Conservation (phyloP, 257 asterid genomes). For the Solanum gandarillasii region DNA sequence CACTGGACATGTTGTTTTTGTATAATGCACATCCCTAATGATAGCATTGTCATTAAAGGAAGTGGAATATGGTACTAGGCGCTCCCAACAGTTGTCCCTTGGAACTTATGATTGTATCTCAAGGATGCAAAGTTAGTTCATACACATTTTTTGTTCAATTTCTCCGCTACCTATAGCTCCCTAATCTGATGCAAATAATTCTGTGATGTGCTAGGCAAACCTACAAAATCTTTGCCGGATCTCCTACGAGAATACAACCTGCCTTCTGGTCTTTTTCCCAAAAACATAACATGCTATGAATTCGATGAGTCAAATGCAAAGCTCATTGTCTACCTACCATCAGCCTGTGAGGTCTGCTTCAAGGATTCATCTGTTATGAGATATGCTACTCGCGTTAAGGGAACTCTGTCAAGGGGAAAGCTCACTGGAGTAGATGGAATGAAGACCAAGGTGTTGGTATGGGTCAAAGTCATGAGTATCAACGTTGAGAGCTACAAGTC, state of each 20-base stretch:
- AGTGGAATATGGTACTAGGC: not conserved
- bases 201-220: conserved; percentile 48
- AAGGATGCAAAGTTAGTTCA: not conserved
- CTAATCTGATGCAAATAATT: not conserved
- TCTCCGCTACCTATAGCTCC: not conserved
- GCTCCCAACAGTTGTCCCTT: not conserved
- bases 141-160: not conserved
- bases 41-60: not conserved
- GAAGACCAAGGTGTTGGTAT: conserved; percentile 85
- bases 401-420: conserved; percentile 71
- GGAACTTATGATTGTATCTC: not conserved
- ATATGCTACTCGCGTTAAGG: conserved; percentile 71
- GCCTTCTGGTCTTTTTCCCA: conserved; percentile 84
- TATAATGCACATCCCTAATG: not conserved
- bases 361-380: conserved; percentile 72
- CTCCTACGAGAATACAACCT: conserved; percentile 78
- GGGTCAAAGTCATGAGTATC: conserved; percentile 68
- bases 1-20: not conserved
- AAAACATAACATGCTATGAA: conserved; percentile 74
- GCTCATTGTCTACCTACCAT: conserved; percentile 63
- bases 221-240: conserved; percentile 49
- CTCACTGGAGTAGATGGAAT: conserved; percentile 71
- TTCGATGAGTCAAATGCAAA: conserved; percentile 51
- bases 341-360: conserved; percentile 69
- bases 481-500: conserved; percentile 63